phyloP scores from a whole-genome alignment of 2,329 filamentous ascomycete genomes.

The Ophiostoma perfectum region DNA sequence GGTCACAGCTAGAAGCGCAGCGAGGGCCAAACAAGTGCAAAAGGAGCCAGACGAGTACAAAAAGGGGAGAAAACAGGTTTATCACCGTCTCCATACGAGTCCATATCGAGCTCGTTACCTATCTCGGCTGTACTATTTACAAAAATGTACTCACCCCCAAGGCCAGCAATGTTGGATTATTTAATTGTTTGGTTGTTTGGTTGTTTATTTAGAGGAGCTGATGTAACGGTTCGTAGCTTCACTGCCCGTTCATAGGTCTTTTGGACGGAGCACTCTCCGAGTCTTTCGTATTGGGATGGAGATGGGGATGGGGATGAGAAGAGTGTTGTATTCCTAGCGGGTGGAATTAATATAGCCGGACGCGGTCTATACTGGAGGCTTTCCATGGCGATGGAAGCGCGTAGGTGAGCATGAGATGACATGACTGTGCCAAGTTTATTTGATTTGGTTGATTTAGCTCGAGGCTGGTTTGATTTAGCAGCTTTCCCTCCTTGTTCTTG shows the following conservation, averaged over 20 bases:
- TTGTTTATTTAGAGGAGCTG: conserved; percentile 5
- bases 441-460: no score
- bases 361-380: neutral
- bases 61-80: conserved; percentile 3
- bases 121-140: neutral
- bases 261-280: neutral
- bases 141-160: no score
- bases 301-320: neutral
- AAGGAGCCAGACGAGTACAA: neutral
- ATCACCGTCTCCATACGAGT: neutral
- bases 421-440: conserved; percentile 2
- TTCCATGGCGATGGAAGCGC: conserved; percentile 10
- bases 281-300: neutral
- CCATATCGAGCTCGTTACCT: neutral
- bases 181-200: neutral
- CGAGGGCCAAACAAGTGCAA: neutral
- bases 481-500: conserved; percentile 4
- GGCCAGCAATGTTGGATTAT: neutral
- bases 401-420: neutral
- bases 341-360: neutral
- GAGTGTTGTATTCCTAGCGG: neutral
- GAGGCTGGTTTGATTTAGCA: neutral
- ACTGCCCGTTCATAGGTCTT: no score
- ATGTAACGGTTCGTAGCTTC: neutral
- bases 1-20: neutral